Percentiles rank a stretch among this genome's conserved stretches.
These are phyloP conservation scores for Hortiboletus flavorubellus DNA, from an alignment of 768 basidiomycete species.

Conservation along the genomic window DNA sequence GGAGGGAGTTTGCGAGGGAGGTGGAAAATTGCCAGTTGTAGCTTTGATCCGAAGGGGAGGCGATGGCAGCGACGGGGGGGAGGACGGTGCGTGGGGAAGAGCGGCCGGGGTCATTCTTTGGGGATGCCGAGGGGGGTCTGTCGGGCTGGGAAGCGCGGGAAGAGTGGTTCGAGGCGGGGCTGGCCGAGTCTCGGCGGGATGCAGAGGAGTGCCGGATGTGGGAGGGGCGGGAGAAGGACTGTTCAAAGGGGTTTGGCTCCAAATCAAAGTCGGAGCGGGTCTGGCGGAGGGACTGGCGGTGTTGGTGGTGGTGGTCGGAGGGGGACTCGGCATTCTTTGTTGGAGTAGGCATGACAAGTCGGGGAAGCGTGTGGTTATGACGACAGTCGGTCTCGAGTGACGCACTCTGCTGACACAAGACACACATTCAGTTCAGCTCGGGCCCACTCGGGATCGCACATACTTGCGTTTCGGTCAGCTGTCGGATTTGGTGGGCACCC, in stretches of 20 bases:
- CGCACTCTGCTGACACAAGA: conserved; percentile 14
- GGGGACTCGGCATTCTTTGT: conserved; percentile 37
- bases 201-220: conserved; percentile 46
- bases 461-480: conserved; percentile 23
- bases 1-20: conserved; percentile 70
- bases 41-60: conserved; percentile 48
- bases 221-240: conserved; percentile 74
- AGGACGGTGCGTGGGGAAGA: conserved; percentile 65
- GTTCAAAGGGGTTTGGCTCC: conserved; percentile 93
- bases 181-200: conserved; percentile 32
- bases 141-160: conserved; percentile 35
- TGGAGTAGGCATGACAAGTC: conserved; percentile 12
- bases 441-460: conserved; percentile 17
- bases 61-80: conserved; percentile 77
- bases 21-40: conserved; percentile 62
- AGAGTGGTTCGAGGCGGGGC: conserved; percentile 34
- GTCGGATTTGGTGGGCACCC: not conserved
- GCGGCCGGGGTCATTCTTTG: conserved; percentile 31
- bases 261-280: conserved; percentile 67
- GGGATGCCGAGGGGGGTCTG: conserved; percentile 33
- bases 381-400: conserved; percentile 22
- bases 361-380: conserved; percentile 12
- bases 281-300: conserved; percentile 35
- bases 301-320: conserved; percentile 13
- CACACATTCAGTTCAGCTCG: conserved; percentile 17